phyloP scores from a whole-genome alignment of 139 green algal species.

The Coelastrella sp. region DNA sequence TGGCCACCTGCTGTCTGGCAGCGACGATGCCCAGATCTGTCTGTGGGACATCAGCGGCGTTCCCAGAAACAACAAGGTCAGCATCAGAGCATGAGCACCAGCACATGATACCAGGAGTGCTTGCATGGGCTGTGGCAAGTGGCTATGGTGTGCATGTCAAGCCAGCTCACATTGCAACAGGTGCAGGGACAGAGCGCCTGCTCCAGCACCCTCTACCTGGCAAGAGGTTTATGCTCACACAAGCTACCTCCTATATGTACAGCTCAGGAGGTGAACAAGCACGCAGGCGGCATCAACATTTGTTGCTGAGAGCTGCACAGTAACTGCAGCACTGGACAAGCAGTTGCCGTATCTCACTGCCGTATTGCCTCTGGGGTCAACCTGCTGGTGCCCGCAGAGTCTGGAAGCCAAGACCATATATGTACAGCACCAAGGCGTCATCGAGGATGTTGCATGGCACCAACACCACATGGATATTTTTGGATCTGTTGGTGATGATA shows the following conservation, averaged over 20 bases:
- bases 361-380: too few species aligned
- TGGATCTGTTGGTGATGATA: conserved; percentile 96
- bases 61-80: conserved; percentile 28
- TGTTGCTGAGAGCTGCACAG: too few species aligned
- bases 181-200: neutral
- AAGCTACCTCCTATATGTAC: too few species aligned
- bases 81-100: neutral
- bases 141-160: too few species aligned
- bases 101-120: neutral
- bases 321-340: too few species aligned
- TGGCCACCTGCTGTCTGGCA: conserved; percentile 91
- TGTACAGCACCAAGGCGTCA: conserved; percentile 82
- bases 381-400: conserved; percentile 45
- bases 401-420: conserved; percentile 86
- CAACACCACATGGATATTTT: conserved; percentile 92
- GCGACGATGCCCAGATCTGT: conserved; percentile 98
- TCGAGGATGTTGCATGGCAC: conserved; percentile 99
- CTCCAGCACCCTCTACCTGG: neutral
- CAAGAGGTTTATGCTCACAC: too few species aligned
- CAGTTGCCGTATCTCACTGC: too few species aligned
- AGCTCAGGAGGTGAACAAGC: too few species aligned
- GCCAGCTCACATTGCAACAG: too few species aligned
- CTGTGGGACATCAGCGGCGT: conserved; percentile 94
- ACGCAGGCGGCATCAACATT: too few species aligned
- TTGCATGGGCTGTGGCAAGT: too few species aligned